These are phyloP conservation scores for Thielaviopsis cerberus DNA, from an alignment of 2,329 filamentous ascomycete genomes.

Conservation along the genomic window DNA sequence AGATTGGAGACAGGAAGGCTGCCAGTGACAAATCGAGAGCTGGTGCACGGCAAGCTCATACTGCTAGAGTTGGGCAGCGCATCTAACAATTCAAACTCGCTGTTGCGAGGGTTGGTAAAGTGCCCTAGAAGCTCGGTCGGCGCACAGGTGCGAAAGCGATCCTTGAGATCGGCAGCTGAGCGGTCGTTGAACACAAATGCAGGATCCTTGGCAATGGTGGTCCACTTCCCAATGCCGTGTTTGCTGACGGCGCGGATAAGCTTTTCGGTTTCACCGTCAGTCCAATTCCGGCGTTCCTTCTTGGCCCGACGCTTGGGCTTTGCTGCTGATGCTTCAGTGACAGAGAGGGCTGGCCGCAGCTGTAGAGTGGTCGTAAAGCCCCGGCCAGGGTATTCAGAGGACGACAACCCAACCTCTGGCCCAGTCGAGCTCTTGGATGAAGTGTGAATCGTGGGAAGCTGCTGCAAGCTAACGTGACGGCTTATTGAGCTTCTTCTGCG, in stretches of 20 bases:
- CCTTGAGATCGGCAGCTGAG: conserved; percentile 44
- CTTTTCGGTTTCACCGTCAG: conserved; percentile 45
- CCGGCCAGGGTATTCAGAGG: neutral
- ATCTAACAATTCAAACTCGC: conserved; percentile 15
- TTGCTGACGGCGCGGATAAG: conserved; percentile 41
- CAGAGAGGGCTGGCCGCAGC: neutral
- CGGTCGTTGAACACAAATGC: conserved; percentile 42
- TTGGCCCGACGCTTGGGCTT: conserved; percentile 30
- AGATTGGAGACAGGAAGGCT: neutral
- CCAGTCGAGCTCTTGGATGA: neutral
- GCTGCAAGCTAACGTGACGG: neutral
- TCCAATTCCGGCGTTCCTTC: conserved; percentile 44
- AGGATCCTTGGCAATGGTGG: conserved; percentile 41
- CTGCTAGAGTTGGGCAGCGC: neutral
- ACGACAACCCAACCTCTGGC: neutral
- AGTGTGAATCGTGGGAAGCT: neutral
- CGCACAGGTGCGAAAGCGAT: conserved; percentile 47
- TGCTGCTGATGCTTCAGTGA: neutral
- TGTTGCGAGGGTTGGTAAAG: neutral
- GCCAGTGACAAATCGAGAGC: neutral
- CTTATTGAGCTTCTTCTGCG: neutral
- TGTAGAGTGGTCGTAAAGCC: neutral
- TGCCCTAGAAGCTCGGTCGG: conserved; percentile 33
- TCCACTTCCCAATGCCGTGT: conserved; percentile 48
- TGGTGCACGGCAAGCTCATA: neutral